Evolutionary conservation across 306 rosid genomes (phyloP).

Genomic region (Begonia masoniana): DNA sequence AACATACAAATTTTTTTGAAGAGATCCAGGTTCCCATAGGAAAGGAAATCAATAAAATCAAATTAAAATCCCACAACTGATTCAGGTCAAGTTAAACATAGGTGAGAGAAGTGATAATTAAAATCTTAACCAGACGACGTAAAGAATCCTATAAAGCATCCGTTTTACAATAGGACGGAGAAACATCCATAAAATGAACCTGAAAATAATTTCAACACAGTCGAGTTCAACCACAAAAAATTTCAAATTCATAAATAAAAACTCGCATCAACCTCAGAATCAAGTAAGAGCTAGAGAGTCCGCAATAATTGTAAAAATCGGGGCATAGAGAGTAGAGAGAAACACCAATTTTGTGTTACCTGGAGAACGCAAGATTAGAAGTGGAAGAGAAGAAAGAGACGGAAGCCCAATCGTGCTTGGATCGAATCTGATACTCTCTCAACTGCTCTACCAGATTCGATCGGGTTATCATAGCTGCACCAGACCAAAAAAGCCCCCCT

Average conservation of each 20-base stretch:
- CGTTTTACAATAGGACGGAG: too few species aligned
- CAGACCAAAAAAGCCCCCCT: background rate
- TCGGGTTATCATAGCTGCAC: constrained; percentile 72
- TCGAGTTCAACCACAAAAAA: background rate
- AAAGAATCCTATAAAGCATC: too few species aligned
- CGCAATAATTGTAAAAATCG: constrained; percentile 1
- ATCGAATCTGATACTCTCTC: constrained; percentile 98
- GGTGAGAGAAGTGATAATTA: too few species aligned
- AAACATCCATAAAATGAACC: too few species aligned
- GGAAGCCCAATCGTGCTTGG: constrained; percentile 96
- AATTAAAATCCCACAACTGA: too few species aligned
- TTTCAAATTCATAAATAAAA: background rate
- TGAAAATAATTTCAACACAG: too few species aligned
- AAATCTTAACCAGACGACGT: too few species aligned
- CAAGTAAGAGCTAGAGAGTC: background rate
- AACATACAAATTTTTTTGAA: too few species aligned
- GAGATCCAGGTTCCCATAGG: too few species aligned
- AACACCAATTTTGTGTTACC: constrained; percentile 20
- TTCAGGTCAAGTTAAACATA: too few species aligned
- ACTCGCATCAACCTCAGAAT: constrained; percentile 2
- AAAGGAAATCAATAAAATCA: too few species aligned
- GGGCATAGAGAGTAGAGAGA: background rate
- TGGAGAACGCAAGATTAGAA: constrained; percentile 58
- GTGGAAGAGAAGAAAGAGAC: constrained; percentile 94
- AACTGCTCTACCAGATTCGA: constrained; percentile 99